These are phyloP conservation scores for Catunica adiposa DNA, from an alignment of 2,329 filamentous ascomycete genomes.

Conservation along the genomic window DNA sequence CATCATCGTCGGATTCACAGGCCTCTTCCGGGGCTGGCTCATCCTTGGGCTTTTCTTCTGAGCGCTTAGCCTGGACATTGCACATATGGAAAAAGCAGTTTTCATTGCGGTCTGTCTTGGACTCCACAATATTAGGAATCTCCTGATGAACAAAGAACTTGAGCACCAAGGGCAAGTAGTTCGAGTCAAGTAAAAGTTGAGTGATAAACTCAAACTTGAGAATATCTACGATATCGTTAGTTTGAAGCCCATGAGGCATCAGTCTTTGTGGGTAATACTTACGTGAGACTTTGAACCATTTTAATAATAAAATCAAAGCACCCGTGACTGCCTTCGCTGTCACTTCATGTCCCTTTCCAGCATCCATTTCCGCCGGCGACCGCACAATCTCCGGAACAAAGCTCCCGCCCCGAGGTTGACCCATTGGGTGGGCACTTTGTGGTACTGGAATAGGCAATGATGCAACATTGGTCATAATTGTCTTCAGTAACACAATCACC, in stretches of 20 bases:
- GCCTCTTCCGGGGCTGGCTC: constrained; percentile 26
- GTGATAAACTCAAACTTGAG: constrained; percentile 93
- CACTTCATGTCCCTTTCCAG: constrained; percentile 68
- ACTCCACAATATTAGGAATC: constrained; percentile 75
- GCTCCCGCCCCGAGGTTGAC: constrained; percentile 27
- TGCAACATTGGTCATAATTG: constrained; percentile 73
- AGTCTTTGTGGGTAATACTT: constrained; percentile 24
- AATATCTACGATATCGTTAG: constrained; percentile 42
- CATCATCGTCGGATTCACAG: constrained; percentile 50
- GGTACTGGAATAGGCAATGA: constrained; percentile 32
- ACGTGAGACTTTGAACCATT: constrained; percentile 95
- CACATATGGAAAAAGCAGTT: constrained; percentile 88
- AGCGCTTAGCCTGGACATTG: constrained; percentile 40
- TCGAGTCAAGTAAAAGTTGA: constrained; percentile 82
- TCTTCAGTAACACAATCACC: constrained; percentile 81
- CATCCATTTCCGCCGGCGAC: constrained; percentile 62
- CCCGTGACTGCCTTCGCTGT: constrained; percentile 84
- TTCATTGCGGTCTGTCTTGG: constrained; percentile 65
- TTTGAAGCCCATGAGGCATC: constrained; percentile 15
- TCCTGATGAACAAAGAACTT: constrained; percentile 94
- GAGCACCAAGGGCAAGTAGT: constrained; percentile 80
- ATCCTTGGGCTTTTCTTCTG: constrained; percentile 16
- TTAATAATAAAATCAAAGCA: constrained; percentile 69
- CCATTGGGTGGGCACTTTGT: constrained; percentile 13
- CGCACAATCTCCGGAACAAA: constrained; percentile 18